Evolutionary conservation across 371 early-diverging fungal species (phyloP), one percentile per base, ranked within the genome.

Genomic region (Mortierella sp.): DNA sequence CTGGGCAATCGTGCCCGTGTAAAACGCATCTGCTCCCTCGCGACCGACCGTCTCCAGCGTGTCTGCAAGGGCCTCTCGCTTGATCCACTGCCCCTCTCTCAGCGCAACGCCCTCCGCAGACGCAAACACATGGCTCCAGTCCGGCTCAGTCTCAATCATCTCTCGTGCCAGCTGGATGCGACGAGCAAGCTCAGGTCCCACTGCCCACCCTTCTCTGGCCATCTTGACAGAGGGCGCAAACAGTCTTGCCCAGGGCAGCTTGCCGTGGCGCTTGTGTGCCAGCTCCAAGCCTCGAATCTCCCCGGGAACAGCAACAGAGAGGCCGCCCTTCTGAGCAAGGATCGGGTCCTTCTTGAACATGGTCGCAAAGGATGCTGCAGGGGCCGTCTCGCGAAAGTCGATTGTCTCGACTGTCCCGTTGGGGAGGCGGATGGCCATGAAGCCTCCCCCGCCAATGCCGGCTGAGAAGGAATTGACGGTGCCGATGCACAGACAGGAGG

Each of bases 361-460:
- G 76, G 95, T 93, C 46, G 83, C 79, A 26, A 83, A 89, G 0
- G 97, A 89, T 11, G 90, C 94, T n/a, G 81, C 88, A 9, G 99
- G 98, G 0, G 99, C 99, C 1, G 89, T 91, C 89, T 99, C 99
- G 69, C 99, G 90, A 59, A 96, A 96, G 86, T 96, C 96, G 71
- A 96, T 92, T 14, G 90, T 82, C 57, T 93, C 93, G 14, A 82
- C 83, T 46, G 92, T 89, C 24, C 92, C 91, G 77, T 92, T 89
- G 43, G 93, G 88, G 8, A 90, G 82, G 37, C 98, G 94, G 26
- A 99, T 91, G n/a, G 98, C 88, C 95, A 99, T 95, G 88, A 99
- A 99, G 8, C 99, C 99, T 53, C 99, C 99, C 8, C 98, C 98
- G 37, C 99, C 98, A 57, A 98, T 96, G 71, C 99, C 99, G n/a